Percentiles rank a stretch among this genome's conserved stretches.
These are phyloP conservation scores for Coemansia sp. DNA, from an alignment of 371 early-diverging fungal genomes.

Conservation along the genomic window DNA sequence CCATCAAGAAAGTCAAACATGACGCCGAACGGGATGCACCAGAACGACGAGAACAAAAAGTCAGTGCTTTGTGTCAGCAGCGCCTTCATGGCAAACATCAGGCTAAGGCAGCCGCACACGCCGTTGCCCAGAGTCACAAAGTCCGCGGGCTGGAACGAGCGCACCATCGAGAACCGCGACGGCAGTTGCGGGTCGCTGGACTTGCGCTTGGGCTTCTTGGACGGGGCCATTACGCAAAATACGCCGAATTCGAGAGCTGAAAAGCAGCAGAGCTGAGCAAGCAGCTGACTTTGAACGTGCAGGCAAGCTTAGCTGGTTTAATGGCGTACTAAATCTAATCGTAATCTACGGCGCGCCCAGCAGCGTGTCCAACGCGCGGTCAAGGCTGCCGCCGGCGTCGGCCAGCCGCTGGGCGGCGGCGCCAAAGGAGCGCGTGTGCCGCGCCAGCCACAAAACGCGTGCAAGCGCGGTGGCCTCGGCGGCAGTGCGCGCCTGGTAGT, in stretches of 20 bases:
- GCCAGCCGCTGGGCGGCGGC: constrained; percentile 28
- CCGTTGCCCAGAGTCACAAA: constrained; percentile 85
- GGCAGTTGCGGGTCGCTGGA: constrained; percentile 43
- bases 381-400: constrained; percentile 21
- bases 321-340: background rate
- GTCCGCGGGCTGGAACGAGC: constrained; percentile 77
- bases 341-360: background rate
- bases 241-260: background rate
- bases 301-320: too few relatives aligned
- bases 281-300: background rate
- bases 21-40: constrained; percentile 75
- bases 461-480: constrained; percentile 21
- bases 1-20: constrained; percentile 86
- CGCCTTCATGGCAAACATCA: constrained; percentile 80
- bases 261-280: background rate
- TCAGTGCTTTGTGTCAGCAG: constrained; percentile 64
- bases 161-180: constrained; percentile 53
- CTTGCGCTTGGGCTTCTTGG: constrained; percentile 13
- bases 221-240: background rate
- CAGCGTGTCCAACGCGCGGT: constrained; percentile 12
- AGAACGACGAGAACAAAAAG: constrained; percentile 69
- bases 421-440: constrained; percentile 18
- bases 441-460: constrained; percentile 32
- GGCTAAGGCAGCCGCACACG: constrained; percentile 77
- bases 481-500: constrained; percentile 4